phyloP scores from a whole-genome alignment of 352 stramenopile species.

The Saprolegnia parasitica region DNA sequence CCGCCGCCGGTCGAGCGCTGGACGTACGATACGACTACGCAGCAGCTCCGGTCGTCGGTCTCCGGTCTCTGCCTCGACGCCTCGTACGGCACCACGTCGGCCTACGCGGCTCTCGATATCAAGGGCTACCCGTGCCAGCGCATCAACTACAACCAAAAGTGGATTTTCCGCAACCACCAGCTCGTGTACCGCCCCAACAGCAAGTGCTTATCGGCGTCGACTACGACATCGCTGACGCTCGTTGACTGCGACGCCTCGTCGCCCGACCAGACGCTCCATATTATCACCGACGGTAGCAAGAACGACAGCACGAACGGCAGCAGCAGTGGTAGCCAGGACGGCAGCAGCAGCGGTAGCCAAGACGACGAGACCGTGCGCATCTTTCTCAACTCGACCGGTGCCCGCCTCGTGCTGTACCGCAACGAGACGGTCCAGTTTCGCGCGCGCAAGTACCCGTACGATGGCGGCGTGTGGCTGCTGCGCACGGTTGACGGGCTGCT shows the following conservation, averaged over 20 bases:
- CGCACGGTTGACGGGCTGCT: background rate
- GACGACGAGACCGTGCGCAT: background rate
- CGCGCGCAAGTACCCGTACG: background rate
- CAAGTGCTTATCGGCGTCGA: background rate
- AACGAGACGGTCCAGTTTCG: slow-evolving; percentile 6
- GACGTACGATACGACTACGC: slow-evolving; percentile 1
- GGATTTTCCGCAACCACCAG: background rate
- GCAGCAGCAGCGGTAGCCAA: background rate
- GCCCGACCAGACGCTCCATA: background rate
- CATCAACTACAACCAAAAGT: slow-evolving; percentile 17
- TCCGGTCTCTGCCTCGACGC: slow-evolving; percentile 13
- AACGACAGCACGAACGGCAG: background rate
- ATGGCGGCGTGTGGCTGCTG: slow-evolving; percentile 1
- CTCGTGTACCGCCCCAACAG: slow-evolving; percentile 1
- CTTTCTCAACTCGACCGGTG: background rate
- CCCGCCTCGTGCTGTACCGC: slow-evolving; percentile 2
- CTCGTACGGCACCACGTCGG: background rate
- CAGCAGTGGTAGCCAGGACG: background rate
- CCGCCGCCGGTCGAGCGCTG: background rate
- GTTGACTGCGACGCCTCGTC: background rate
- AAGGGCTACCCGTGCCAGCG: background rate
- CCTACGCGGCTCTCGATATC: background rate
- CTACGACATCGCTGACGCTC: background rate
- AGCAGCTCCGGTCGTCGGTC: background rate
- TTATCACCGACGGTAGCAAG: background rate